A percentile compares a stretch with the other conserved stretches of the same genome.
Evolutionary conservation across 2,329 filamentous ascomycete species (phyloP).

Genomic region (Endoconidiophora polonica): DNA sequence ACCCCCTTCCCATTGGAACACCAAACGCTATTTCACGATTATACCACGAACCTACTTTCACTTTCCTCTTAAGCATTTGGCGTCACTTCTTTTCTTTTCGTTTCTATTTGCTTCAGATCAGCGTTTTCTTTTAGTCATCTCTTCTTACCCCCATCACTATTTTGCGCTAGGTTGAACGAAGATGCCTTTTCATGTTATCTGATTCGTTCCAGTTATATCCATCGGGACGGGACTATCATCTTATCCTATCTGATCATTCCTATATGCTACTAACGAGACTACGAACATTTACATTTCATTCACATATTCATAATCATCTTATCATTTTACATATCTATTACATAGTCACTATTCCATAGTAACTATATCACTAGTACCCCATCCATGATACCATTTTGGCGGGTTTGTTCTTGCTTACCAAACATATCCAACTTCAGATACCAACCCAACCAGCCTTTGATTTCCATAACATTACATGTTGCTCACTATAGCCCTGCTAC

Average conservation of each 20-base stretch:
- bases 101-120: background rate
- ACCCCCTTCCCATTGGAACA: no score
- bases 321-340: background rate
- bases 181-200: background rate
- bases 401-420: no score
- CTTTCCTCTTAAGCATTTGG: background rate
- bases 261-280: background rate
- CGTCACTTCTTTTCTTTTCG: background rate
- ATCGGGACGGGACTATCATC: no score
- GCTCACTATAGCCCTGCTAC: no score
- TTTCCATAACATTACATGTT: no score
- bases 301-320: conserved; percentile 4
- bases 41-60: background rate
- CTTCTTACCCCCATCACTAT: background rate
- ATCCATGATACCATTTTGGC: no score
- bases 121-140: background rate
- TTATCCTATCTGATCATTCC: background rate
- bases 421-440: no score
- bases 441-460: no score
- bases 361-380: no score
- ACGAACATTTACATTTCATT: background rate
- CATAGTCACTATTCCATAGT: background rate
- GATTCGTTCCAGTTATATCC: background rate
- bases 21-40: no score
- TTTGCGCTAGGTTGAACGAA: background rate